Evolutionary conservation across 306 rosid genomes (phyloP).

Genomic region (Quercus variabilis): DNA sequence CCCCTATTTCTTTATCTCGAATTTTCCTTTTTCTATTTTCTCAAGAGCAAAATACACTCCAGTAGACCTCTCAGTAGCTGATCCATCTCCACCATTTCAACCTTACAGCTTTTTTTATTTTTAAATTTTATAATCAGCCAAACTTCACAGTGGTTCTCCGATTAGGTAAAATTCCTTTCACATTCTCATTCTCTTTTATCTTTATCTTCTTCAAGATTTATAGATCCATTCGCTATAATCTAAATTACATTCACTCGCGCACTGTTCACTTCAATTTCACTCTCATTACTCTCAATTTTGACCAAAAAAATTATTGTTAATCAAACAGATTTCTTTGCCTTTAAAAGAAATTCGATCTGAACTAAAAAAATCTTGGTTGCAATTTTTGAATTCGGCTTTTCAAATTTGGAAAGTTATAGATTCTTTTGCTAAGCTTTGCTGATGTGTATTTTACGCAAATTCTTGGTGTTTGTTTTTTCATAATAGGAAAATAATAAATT

Average conservation of each 20-base stretch:
- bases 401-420: neutral
- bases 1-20: neutral
- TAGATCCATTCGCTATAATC: slow-evolving; percentile 21
- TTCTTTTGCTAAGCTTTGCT: neutral
- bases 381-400: neutral
- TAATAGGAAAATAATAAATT: too few species aligned
- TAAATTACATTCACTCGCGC: neutral
- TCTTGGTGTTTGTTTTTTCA: too few species aligned
- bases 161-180: slow-evolving; percentile 13
- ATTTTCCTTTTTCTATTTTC: neutral
- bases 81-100: neutral
- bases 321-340: too few species aligned
- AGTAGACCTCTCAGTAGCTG: neutral
- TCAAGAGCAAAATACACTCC: neutral
- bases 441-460: neutral
- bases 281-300: too few species aligned
- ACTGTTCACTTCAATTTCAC: too few species aligned
- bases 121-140: neutral
- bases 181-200: neutral
- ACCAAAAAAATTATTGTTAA: too few species aligned
- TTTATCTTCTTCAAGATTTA: neutral
- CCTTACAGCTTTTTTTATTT: neutral
- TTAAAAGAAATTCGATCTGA: neutral
- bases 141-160: neutral
- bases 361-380: neutral